phyloP scores from a whole-genome alignment of 1,284 basidiomycete species.

The Jaminaea rosea region DNA sequence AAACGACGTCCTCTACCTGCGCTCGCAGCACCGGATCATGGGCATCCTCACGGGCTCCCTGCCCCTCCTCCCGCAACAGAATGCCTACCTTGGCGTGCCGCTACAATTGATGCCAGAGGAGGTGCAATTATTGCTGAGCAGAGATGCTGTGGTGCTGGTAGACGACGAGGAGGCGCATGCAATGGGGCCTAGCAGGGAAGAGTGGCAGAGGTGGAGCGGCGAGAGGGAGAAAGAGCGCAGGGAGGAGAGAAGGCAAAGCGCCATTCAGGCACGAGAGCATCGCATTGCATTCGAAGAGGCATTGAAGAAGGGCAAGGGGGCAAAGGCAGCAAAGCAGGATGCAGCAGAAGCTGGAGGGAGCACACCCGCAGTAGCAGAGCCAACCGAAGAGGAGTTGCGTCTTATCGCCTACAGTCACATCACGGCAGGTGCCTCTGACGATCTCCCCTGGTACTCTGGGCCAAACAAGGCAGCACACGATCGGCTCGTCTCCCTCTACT shows the following conservation, averaged over 20 bases:
- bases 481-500: background rate
- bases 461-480: too few species aligned
- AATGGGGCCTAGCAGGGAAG: conserved; percentile 53
- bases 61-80: conserved; percentile 90
- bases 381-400: conserved; percentile 55
- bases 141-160: conserved; percentile 71
- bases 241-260: conserved; percentile 3
- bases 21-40: conserved; percentile 62
- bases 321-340: conserved; percentile 3
- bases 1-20: conserved; percentile 6
- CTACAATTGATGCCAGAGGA: conserved; percentile 83
- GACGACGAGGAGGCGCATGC: conserved; percentile 62
- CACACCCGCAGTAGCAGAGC: background rate
- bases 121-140: conserved; percentile 71
- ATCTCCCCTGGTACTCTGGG: conserved; percentile 23
- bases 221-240: conserved; percentile 1
- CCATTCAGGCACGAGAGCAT: conserved; percentile 18
- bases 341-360: conserved; percentile 20
- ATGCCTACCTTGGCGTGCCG: conserved; percentile 86
- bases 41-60: conserved; percentile 82
- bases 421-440: conserved; percentile 9
- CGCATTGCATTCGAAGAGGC: conserved; percentile 52
- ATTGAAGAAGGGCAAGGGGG: conserved; percentile 10
- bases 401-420: conserved; percentile 50
- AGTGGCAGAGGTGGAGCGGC: conserved; percentile 5